These are phyloP conservation scores for Podaxis mareebaensis DNA, from an alignment of 768 basidiomycete species.

Conservation along the genomic window DNA sequence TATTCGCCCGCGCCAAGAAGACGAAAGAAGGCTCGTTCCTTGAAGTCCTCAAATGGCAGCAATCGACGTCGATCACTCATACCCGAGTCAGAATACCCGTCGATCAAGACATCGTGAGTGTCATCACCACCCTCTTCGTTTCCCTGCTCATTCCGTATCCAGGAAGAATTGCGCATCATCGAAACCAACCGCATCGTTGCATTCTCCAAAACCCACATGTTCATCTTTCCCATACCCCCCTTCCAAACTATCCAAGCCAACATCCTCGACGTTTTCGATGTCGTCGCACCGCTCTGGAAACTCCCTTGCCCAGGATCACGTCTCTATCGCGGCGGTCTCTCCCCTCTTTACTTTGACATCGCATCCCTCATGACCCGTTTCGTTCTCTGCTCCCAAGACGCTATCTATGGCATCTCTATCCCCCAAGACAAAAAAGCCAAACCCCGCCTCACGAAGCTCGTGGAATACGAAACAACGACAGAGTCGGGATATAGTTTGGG, in stretches of 20 bases:
- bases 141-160: neutral
- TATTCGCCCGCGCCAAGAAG: constrained; percentile 10
- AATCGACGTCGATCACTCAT: constrained; percentile 12
- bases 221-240: constrained; percentile 13
- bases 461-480: constrained; percentile 14
- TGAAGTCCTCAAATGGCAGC: constrained; percentile 13
- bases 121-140: neutral
- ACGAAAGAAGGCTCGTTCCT: constrained; percentile 13
- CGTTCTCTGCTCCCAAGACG: constrained; percentile 13
- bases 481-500: constrained; percentile 14
- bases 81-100: constrained; percentile 16
- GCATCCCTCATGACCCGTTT: constrained; percentile 14
- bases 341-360: constrained; percentile 11
- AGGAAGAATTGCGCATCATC: constrained; percentile 14
- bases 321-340: constrained; percentile 15
- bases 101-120: constrained; percentile 10
- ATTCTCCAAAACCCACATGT: constrained; percentile 13
- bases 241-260: constrained; percentile 17
- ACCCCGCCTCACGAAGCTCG: constrained; percentile 16
- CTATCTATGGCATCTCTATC: constrained; percentile 17
- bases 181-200: constrained; percentile 13
- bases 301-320: constrained; percentile 13
- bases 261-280: constrained; percentile 5
- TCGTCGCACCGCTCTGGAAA: constrained; percentile 15
- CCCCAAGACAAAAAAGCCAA: constrained; percentile 13